phyloP scores from a whole-genome alignment of 495 filamentous ascomycete genomes.

The Poronia punctata region DNA sequence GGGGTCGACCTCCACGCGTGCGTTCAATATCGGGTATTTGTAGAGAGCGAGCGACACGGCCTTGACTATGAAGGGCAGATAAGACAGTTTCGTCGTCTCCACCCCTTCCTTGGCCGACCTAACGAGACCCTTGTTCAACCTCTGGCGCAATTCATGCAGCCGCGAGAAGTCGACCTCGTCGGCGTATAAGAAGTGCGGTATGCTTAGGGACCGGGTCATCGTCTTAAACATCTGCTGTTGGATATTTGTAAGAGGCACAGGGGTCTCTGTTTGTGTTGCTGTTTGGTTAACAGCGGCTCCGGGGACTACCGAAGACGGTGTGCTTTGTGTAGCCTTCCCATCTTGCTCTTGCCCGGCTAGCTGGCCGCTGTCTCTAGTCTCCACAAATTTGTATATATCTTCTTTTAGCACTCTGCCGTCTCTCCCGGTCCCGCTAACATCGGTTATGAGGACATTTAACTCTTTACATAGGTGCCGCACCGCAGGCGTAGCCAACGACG shows the following conservation, averaged over 20 bases:
- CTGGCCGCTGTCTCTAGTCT: constrained; percentile 29
- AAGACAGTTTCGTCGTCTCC: constrained; percentile 63
- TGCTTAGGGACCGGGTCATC: constrained; percentile 89
- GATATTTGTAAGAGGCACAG: constrained; percentile 60
- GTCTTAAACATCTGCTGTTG: constrained; percentile 94
- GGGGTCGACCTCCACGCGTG: constrained; percentile 59
- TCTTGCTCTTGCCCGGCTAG: constrained; percentile 10
- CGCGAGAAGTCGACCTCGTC: constrained; percentile 75
- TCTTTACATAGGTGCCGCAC: constrained; percentile 83
- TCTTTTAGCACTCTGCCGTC: constrained; percentile 90
- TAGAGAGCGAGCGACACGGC: constrained; percentile 79
- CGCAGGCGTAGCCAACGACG: constrained; percentile 80
- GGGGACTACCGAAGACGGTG: constrained; percentile 2
- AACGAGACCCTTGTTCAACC: constrained; percentile 54
- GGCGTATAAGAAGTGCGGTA: constrained; percentile 90
- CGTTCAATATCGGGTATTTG: constrained; percentile 79
- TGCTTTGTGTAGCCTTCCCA: constrained; percentile 23
- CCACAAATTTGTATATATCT: constrained; percentile 72
- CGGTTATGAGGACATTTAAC: constrained; percentile 63
- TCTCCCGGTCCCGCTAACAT: constrained; percentile 79
- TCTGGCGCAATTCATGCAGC: constrained; percentile 60
- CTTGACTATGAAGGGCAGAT: constrained; percentile 92
- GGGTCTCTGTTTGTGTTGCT: constrained; percentile 56
- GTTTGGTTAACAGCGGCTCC: constrained; percentile 4
- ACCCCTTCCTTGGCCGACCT: constrained; percentile 28